Evolutionary conservation across 2,329 filamentous ascomycete species (phyloP), one percentile per base, ranked within the genome.

Genomic region (Pseudopyrenochaeta lycopersici): DNA sequence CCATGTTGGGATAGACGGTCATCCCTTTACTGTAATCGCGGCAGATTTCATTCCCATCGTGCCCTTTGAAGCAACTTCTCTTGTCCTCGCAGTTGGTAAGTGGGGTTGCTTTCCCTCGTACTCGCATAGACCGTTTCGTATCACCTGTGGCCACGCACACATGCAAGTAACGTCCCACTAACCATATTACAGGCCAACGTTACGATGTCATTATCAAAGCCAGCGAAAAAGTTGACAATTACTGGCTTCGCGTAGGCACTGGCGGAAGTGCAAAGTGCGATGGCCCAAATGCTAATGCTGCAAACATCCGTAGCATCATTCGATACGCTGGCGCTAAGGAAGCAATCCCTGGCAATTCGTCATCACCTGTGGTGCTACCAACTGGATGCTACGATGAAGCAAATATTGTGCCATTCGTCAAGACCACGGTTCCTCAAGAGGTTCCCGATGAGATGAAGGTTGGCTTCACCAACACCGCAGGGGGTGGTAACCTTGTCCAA

Each of bases 41-140:
- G 67, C 74, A 2, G 79, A 81, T 46, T 76, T 80, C 36, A 72
- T 77, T 6, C 78, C 79, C 1, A 74, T 81, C 45, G 68, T 73
- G 27, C 79, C 79, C 2, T 80, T 76, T 54, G 64, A 58, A 30
- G 73, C 77, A 1, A 62, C 69, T 10, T 72, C 69, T 2, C 51
- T 79, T 7, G 58, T 60, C 23, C 68, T 80, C 30, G 63, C 66
- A 36, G 67, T 76, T 50, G 73, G 73, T 76, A 70, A 66, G 71
- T 67, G 33, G 35, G 38, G 23, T 27, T 27, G 20, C 31, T 12
- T 38, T 33, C 30, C 17, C 42, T 53, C 41, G 18, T 21, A 48
- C 35, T 49, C 54, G 33, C 18, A 23, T 11, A 23, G 17, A n/a
- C 46, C 46, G 52, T 49, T 47, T 47, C 31, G 46, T 44, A 53